Base-by-base conservation (phyloP, 306 rosid species). In the Prunus mongolica region DNA sequence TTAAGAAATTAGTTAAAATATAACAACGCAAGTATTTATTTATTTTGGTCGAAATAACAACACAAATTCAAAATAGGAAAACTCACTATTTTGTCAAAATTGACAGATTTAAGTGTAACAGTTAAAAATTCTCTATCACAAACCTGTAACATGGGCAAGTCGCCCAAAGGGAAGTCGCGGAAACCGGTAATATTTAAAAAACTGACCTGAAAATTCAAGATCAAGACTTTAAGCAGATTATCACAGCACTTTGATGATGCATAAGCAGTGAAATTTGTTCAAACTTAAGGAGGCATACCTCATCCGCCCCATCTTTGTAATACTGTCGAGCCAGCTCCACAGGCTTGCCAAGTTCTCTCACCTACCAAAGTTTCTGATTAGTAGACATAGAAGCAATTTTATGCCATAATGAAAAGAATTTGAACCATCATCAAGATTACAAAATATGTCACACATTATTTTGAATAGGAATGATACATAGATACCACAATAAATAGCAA, bases 111-210 rank as follows among this genome's bases (percentile, higher is more conserved):
- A 16, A 0, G 52, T 22, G 69, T 1, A 54, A 69, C 32, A 47
- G 38, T 57, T 27, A 38, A 6, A 5, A 54, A 28, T 28, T 32
- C 38, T 67, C 47, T 55, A 32, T 71, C 16, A 82, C 91, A 74
- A 73, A 95, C 99, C 99, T 92, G 93, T 83, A 92, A 76, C 99
- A 95, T 95, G 10, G 99, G 99, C 87, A 95, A 83, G 85, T 95
- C 97, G 1, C 99, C 99, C 8, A 95, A 89, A 77, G 99, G 99
- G 82, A 95, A 95, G 87, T 95, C 97, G 2, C 97, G 96, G 47
- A 92, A 95, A 71, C 99, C 99, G 15, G 99, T 95, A 57, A 95
- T 95, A 78, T 91, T 95, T 72, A 95, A 82, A 79, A 95, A 92
- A 82, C 92, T 95, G 84, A 95, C 86, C 97, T 95, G 91, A 84